Evolutionary conservation across 2,329 filamentous ascomycete species (phyloP).

Genomic region (Pyrenophora graminea): DNA sequence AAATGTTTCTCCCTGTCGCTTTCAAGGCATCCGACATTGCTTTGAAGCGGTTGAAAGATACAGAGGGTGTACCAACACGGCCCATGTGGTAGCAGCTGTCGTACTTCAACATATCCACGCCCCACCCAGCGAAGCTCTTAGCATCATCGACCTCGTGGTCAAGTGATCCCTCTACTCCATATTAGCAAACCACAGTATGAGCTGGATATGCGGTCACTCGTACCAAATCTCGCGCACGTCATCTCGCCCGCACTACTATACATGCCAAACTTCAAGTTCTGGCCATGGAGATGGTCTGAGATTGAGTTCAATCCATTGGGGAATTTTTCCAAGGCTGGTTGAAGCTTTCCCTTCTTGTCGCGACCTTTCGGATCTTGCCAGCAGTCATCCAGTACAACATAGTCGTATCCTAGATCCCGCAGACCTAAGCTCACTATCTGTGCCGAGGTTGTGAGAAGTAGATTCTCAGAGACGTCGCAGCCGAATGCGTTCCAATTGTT

Average conservation of each 20-base stretch:
- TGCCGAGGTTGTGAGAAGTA: slow-evolving; percentile 32
- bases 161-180: slow-evolving; percentile 26
- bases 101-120: slow-evolving; percentile 45
- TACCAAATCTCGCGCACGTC: slow-evolving; percentile 62
- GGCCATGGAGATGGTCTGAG: slow-evolving; percentile 47
- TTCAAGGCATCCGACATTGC: slow-evolving; percentile 32
- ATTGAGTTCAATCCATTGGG: slow-evolving; percentile 62
- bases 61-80: slow-evolving; percentile 30
- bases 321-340: slow-evolving; percentile 59
- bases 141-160: slow-evolving; percentile 34
- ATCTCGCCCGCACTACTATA: slow-evolving; percentile 60
- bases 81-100: slow-evolving; percentile 44
- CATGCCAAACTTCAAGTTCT: slow-evolving; percentile 65
- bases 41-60: slow-evolving; percentile 36
- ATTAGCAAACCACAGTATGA: slow-evolving; percentile 1
- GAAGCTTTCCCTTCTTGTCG: slow-evolving; percentile 46
- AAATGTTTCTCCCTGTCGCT: slow-evolving; percentile 29
- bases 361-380: slow-evolving; percentile 55
- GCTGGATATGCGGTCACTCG: neutral
- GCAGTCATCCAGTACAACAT: slow-evolving; percentile 67
- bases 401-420: slow-evolving; percentile 43
- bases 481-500: slow-evolving; percentile 36
- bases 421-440: slow-evolving; percentile 31
- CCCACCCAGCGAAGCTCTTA: slow-evolving; percentile 37
- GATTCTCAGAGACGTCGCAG: slow-evolving; percentile 33